Conservation (phyloP, 768 basidiomycete genomes). For the Leucosporidium scottii region DNA sequence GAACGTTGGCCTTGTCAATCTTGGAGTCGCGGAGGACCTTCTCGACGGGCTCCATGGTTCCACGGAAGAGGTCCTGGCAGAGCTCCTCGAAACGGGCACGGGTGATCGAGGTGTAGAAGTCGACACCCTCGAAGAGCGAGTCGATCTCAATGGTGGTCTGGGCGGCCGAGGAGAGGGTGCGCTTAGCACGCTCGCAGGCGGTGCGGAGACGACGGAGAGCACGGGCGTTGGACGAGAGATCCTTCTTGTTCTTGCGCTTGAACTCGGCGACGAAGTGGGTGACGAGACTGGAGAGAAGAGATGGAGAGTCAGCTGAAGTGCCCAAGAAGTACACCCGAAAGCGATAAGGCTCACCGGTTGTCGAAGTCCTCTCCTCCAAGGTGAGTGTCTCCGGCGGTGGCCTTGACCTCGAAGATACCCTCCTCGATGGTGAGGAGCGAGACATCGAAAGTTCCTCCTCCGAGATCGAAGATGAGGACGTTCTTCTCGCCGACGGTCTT, state of each 20-base stretch:
- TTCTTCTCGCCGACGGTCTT: conserved; percentile 83
- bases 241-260: conserved; percentile 97
- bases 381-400: conserved; percentile 96
- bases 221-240: conserved; percentile 83
- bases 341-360: conserved; percentile 52
- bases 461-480: conserved; percentile 96
- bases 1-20: conserved; percentile 90
- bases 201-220: conserved; percentile 95
- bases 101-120: conserved; percentile 96
- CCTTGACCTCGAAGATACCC: conserved; percentile 97
- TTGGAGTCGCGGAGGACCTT: conserved; percentile 96
- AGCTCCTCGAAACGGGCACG: conserved; percentile 97
- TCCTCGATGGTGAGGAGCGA: conserved; percentile 93
- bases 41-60: conserved; percentile 90
- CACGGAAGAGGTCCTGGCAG: conserved; percentile 89
- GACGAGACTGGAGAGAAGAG: conserved; percentile 54
- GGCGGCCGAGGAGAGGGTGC: conserved; percentile 90
- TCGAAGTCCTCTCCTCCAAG: conserved; percentile 98
- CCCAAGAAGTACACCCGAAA: neutral
- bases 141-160: conserved; percentile 98
- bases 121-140: conserved; percentile 93
- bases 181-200: conserved; percentile 97
- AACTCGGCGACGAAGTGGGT: conserved; percentile 95
- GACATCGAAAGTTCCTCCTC: conserved; percentile 97
- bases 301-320: conserved; percentile 1